Base-by-base conservation (phyloP, 306 rosid species). In the Prunus kanzakura region DNA sequence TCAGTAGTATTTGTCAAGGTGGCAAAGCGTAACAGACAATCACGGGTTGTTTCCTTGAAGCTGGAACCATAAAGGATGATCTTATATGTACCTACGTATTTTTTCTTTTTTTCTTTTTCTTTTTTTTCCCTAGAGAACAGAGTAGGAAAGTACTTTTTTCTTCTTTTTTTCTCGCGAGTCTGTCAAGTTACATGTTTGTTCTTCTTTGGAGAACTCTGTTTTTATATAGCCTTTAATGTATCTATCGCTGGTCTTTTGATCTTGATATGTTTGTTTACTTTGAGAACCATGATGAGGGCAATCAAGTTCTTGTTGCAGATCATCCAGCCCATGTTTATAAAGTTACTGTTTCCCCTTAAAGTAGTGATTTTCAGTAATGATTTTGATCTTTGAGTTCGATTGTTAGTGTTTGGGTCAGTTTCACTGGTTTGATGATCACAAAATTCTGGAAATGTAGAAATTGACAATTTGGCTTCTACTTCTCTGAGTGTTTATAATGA, bases 21-120 rank as follows among this genome's bases (percentile, higher is more conserved):
- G 83, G 97, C 97, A 18, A 96, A 91, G 84, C 96, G 93, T 82
- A 96, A 96, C 87, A 81, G 98, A 85, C 99, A 96, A 79, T 96
- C 98, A 45, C 89, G 99, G 67, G 98, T 96, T 75, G 99, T 96
- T 80, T 96, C 99, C 73, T 85, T 96, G 93, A 96, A 96, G 86
- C 91, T 95, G 91, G 99, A 96, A 86, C 99, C 98, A 2, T 96
- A 80, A 86, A 77, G 76, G 80, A 75, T 78, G 78, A 79, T 81
- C 76, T 70, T 80, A 82, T 88, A 83, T 90, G 86, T 91, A 89
- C 83, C 85, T 80, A 86, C 70, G 64, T 77, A 62, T 71, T 72
- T 70, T 61, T 57, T 69, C 27, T 29, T 78, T 29, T 85, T 85
- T 82, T 75, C 1, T 72, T 70, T 61, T 57, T 69, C 27, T 29